Percentiles rank a stretch among this genome's conserved stretches.
These are phyloP conservation scores for Fomitiporia mediterranea DNA, from an alignment of 1,284 basidiomycete genomes.

Conservation along the genomic window DNA sequence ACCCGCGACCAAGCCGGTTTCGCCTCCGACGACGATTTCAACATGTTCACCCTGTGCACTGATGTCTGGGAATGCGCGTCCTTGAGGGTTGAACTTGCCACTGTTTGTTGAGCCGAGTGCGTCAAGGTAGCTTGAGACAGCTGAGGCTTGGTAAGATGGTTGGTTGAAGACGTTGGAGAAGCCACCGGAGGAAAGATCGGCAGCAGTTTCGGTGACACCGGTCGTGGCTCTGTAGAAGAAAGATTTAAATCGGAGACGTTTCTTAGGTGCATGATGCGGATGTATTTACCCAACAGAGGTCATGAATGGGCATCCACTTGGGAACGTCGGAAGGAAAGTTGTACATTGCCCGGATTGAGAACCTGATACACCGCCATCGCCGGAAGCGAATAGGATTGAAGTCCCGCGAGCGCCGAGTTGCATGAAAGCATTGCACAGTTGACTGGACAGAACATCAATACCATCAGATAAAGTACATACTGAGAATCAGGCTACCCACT, in stretches of 20 bases:
- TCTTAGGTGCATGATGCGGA: constrained; percentile 32
- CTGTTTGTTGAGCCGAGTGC: constrained; percentile 31
- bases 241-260: too few species aligned
- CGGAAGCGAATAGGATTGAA: constrained; percentile 36
- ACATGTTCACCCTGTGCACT: constrained; percentile 34
- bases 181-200: constrained; percentile 36
- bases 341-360: constrained; percentile 28
- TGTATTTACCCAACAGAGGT: constrained; percentile 28
- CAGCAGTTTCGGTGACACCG: constrained; percentile 29
- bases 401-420: constrained; percentile 34
- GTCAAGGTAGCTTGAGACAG: constrained; percentile 27
- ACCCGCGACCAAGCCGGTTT: constrained; percentile 29
- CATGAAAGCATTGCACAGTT: constrained; percentile 34
- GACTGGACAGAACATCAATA: constrained; percentile 24
- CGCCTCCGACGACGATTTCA: constrained; percentile 28
- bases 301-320: constrained; percentile 26
- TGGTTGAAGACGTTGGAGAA: constrained; percentile 37
- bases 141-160: constrained; percentile 34
- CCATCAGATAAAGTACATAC: background rate
- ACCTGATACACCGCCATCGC: constrained; percentile 37
- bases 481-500: constrained; percentile 21
- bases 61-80: constrained; percentile 42
- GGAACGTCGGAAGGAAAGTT: constrained; percentile 34
- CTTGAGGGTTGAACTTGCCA: constrained; percentile 34
- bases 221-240: constrained; percentile 26